Evolutionary conservation across 345 rosid species (phyloP), one percentile per base, ranked within the genome.

Genomic region (Isatis tinctoria): DNA sequence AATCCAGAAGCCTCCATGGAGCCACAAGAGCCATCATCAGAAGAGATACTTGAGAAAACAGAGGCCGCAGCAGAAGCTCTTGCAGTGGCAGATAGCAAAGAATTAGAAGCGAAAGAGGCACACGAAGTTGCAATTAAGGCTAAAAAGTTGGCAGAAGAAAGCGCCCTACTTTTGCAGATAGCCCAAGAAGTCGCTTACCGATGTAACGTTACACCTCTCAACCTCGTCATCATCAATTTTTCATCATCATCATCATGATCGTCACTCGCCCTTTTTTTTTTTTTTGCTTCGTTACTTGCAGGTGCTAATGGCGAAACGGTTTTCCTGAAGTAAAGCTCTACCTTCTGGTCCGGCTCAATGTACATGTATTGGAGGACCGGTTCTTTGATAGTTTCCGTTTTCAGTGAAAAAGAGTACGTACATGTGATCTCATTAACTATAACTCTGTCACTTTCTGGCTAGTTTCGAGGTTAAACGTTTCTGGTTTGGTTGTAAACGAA

Each of bases 41-140:
- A 53, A 68, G 17, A 7, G 7, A 18, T 8, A 6, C 22, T 11
- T 56, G 4, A 57, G 20, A 1, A 0, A 22, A 13, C 75, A 40
- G 88, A 85, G 53, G 86, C 86, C 12, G 61, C 85, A 22, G 86
- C 84, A 52, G 81, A 20, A 87, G 83, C 0, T 14, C 2, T 73
- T 1, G 59, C 40, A 56, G 86, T 74, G 60, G 88, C 96, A 52
- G 94, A 88, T 70, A 72, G 83, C 67, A 80, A 76, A 62, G 82
- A 88, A 6, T 1, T 3, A 0, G 14, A 63, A 43, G 77, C 48
- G 26, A 35, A 44, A 73, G 71, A 65, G 59, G 44, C 65, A 10
- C 78, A 78, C 13, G 89, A 89, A 78, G 79, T 82, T 16, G 63
- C 80, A 7, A 82, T 88, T 22, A 75, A 70, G 5, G 39, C 74